Evolutionary conservation across 2,329 filamentous ascomycete genomes (phyloP).

Genomic region (Passalora sequoiae): DNA sequence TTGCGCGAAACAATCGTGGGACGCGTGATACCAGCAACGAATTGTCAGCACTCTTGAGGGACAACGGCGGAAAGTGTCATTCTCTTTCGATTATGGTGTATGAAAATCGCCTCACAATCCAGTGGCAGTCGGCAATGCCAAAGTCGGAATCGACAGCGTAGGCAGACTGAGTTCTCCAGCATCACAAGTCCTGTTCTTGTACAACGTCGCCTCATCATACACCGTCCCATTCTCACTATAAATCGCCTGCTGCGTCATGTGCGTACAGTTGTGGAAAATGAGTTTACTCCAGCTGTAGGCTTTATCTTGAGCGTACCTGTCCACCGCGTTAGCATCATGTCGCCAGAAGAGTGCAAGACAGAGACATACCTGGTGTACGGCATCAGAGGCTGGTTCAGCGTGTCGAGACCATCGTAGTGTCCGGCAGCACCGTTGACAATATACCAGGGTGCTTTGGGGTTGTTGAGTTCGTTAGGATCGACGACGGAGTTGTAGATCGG

Average conservation of each 20-base stretch:
- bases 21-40: no score
- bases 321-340: background rate
- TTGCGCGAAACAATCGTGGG: no score
- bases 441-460: constrained; percentile 47
- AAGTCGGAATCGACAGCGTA: no score
- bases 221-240: constrained; percentile 31
- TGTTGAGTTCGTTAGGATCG: constrained; percentile 45
- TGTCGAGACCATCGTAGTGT: constrained; percentile 47
- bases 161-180: no score
- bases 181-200: constrained; percentile 14
- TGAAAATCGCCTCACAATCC: no score
- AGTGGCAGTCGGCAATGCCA: no score
- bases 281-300: constrained; percentile 38
- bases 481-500: constrained; percentile 29
- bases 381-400: constrained; percentile 16
- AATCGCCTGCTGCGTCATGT: constrained; percentile 38
- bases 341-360: background rate
- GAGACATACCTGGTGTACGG: constrained; percentile 22
- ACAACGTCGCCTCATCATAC: constrained; percentile 32
- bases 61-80: no score
- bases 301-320: constrained; percentile 28
- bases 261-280: constrained; percentile 37
- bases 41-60: no score
- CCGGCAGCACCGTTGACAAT: constrained; percentile 50
- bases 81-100: no score